These are phyloP conservation scores for Carnegiea gigantea DNA, from an alignment of 179 eudicot genomes.

Conservation along the genomic window DNA sequence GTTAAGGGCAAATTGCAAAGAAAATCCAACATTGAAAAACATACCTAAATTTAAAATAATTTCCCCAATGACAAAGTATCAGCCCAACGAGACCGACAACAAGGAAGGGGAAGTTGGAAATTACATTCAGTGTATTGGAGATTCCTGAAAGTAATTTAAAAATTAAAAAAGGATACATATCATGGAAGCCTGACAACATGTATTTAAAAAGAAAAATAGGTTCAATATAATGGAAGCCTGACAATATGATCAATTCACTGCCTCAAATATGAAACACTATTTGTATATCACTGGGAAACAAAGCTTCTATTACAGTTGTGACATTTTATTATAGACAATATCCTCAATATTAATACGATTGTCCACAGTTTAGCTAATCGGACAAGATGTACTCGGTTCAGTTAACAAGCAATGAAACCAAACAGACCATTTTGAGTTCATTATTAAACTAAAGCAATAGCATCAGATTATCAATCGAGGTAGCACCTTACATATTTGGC, in stretches of 20 bases:
- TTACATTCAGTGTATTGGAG: slow-evolving; percentile 79
- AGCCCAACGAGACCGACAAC: slow-evolving; percentile 78
- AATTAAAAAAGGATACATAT: neutral
- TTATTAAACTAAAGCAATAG: neutral
- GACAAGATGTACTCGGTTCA: neutral
- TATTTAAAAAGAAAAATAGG: neutral
- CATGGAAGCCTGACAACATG: neutral
- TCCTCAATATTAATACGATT: neutral
- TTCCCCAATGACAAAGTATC: slow-evolving; percentile 62
- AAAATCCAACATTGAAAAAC: slow-evolving; percentile 15
- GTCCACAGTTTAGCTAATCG: neutral
- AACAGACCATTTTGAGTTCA: neutral
- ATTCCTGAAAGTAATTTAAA: slow-evolving; percentile 51
- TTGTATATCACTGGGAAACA: neutral
- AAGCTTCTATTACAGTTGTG: no score
- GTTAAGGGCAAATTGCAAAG: neutral
- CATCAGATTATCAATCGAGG: neutral
- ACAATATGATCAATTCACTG: neutral
- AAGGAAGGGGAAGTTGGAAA: slow-evolving; percentile 85
- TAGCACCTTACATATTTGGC: neutral
- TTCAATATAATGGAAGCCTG: neutral
- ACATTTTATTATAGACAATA: no score
- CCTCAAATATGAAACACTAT: neutral
- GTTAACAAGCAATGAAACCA: neutral
- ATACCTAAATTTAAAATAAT: slow-evolving; percentile 81